These are phyloP conservation scores for Nakaseomyces uthaithaninus DNA, from an alignment of 1,139 yeast species.

Conservation along the genomic window DNA sequence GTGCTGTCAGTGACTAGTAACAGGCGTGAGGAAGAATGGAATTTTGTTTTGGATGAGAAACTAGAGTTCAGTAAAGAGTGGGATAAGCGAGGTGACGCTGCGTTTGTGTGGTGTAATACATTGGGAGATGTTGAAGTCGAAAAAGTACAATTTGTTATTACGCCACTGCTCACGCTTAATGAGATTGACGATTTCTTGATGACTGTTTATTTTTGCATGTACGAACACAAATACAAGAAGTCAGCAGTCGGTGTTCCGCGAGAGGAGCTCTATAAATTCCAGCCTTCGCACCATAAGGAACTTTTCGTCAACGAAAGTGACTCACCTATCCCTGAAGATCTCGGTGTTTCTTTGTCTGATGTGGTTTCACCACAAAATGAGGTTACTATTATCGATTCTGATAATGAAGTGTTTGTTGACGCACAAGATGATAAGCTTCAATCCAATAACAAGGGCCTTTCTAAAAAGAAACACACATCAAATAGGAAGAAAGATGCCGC, in stretches of 20 bases:
- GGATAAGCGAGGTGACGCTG: conserved; percentile 39
- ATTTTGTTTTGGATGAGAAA: conserved; percentile 20
- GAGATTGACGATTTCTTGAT: conserved; percentile 60
- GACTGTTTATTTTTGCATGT: conserved; percentile 60
- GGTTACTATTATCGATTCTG: background rate
- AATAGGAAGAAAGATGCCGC: conserved; percentile 2
- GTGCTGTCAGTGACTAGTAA: conserved; percentile 57
- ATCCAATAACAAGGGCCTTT: conserved; percentile 4
- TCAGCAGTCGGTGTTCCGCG: conserved; percentile 43
- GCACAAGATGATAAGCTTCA: conserved; percentile 5
- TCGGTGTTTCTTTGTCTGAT: conserved; percentile 1
- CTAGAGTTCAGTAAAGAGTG: conserved; percentile 42
- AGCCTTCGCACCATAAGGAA: background rate
- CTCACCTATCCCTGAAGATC: background rate
- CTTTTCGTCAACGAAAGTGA: conserved; percentile 1
- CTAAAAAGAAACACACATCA: background rate
- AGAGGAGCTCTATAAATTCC: conserved; percentile 34
- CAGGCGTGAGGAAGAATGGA: conserved; percentile 30
- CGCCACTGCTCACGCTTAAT: conserved; percentile 46
- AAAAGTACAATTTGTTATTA: conserved; percentile 70
- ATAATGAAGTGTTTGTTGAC: conserved; percentile 9
- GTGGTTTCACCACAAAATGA: background rate
- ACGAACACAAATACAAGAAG: conserved; percentile 62
- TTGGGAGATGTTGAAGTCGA: conserved; percentile 83
- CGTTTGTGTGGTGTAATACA: conserved; percentile 69